These are phyloP conservation scores for Polygonum maritimum DNA, from an alignment of 148 eudicot species.

Conservation along the genomic window DNA sequence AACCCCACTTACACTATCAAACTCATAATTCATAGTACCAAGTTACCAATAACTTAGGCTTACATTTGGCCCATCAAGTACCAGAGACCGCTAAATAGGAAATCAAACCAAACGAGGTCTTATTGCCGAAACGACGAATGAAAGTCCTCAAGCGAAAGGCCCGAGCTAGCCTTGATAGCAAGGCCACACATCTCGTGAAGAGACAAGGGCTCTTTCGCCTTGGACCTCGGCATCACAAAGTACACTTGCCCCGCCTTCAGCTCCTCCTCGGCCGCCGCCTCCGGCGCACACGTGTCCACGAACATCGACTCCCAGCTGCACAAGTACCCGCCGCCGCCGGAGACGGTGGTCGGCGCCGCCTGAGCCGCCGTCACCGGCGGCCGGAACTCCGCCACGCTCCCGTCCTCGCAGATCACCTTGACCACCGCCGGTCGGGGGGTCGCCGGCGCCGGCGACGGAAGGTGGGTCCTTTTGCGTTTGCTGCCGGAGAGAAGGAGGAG, in stretches of 20 bases:
- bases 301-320: conserved; percentile 10
- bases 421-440: background rate
- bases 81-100: too few species aligned
- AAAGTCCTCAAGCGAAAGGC: conserved; percentile 18
- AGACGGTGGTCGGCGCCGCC: background rate
- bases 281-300: conserved; percentile 7
- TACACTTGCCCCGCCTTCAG: background rate
- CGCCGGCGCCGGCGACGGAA: background rate
- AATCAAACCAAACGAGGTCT: background rate
- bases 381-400: conserved; percentile 5
- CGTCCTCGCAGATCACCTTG: conserved; percentile 4
- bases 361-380: conserved; percentile 2
- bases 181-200: conserved; percentile 32
- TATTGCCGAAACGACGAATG: background rate
- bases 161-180: conserved; percentile 29
- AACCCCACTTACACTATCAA: background rate
- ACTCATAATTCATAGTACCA: background rate
- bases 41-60: too few species aligned
- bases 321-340: background rate
- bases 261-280: background rate
- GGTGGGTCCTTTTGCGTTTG: background rate
- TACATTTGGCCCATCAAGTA: too few species aligned
- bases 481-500: background rate
- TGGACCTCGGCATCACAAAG: conserved; percentile 18
- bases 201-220: conserved; percentile 15